phyloP scores from a whole-genome alignment of 192 early-diverging fungal species.

The Coemansia sp. region DNA sequence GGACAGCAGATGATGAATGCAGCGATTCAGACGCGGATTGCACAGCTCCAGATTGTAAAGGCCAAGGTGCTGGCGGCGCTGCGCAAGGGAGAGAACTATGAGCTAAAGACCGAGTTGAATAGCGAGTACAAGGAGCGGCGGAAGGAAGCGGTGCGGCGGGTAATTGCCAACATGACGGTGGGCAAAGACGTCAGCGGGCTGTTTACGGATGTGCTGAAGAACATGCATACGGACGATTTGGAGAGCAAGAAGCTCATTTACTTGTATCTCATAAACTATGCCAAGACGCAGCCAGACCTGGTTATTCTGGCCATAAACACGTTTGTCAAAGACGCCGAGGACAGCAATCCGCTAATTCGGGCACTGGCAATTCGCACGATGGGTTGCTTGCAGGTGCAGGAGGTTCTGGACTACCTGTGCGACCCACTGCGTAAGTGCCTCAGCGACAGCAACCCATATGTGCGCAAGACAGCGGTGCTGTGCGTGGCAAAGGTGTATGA shows the following conservation, averaged over 20 bases:
- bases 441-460: slow-evolving; percentile 91
- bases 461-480: slow-evolving; percentile 94
- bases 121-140: slow-evolving; percentile 94
- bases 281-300: slow-evolving; percentile 89
- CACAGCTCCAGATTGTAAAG: slow-evolving; percentile 54
- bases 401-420: slow-evolving; percentile 79
- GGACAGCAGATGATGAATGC: slow-evolving; percentile 57
- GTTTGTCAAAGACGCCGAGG: slow-evolving; percentile 88
- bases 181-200: slow-evolving; percentile 96
- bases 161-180: slow-evolving; percentile 99
- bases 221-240: slow-evolving; percentile 96
- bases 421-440: slow-evolving; percentile 83
- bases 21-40: slow-evolving; percentile 49
- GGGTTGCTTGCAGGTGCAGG: slow-evolving; percentile 94
- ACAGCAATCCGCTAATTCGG: slow-evolving; percentile 91
- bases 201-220: slow-evolving; percentile 97
- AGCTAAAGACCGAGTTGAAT: slow-evolving; percentile 96
- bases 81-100: slow-evolving; percentile 85
- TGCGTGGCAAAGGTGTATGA: slow-evolving; percentile 97
- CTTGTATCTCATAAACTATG: slow-evolving; percentile 96
- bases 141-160: slow-evolving; percentile 97
- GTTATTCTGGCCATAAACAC: slow-evolving; percentile 86
- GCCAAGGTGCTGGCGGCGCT: slow-evolving; percentile 50
- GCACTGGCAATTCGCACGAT: slow-evolving; percentile 96
- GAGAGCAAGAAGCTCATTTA: slow-evolving; percentile 93